Percentiles rank a stretch among this genome's conserved stretches.
These are phyloP conservation scores for Pestalotiopsis fici DNA, from an alignment of 2,329 filamentous ascomycete species.

Conservation along the genomic window DNA sequence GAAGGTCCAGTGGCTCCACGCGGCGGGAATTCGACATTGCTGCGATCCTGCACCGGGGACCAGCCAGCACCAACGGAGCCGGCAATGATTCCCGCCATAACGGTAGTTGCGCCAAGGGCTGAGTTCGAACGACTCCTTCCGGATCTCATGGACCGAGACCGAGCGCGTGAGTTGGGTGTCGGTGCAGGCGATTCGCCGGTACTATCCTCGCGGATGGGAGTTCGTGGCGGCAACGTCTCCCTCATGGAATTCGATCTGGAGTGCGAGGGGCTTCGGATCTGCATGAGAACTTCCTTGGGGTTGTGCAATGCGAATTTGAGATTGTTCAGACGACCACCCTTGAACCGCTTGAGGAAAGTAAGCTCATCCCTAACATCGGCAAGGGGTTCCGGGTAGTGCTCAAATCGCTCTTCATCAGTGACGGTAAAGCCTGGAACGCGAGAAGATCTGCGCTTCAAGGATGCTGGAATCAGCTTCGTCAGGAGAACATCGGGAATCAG, in stretches of 20 bases:
- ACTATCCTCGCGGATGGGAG: conserved; percentile 61
- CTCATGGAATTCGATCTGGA: conserved; percentile 65
- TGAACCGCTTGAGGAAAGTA: conserved; percentile 76
- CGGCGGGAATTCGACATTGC: conserved; percentile 31
- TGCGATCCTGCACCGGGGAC: conserved; percentile 68
- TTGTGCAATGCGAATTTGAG: conserved; percentile 78
- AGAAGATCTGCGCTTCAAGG: conserved; percentile 48
- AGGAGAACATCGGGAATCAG: conserved; percentile 76
- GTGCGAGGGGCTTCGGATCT: conserved; percentile 63
- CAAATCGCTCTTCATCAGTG: conserved; percentile 67
- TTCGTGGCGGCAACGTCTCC: conserved; percentile 48
- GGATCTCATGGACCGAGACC: conserved; percentile 68
- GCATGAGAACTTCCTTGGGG: conserved; percentile 69
- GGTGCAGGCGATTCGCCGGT: conserved; percentile 44
- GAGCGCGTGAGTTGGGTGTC: conserved; percentile 62
- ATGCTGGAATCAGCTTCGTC: conserved; percentile 51
- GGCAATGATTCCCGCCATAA: conserved; percentile 83
- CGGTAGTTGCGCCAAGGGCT: conserved; percentile 71
- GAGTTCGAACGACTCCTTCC: conserved; percentile 57
- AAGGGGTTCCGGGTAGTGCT: conserved; percentile 70
- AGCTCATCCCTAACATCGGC: conserved; percentile 79
- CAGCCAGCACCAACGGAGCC: conserved; percentile 76
- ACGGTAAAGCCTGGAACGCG: conserved; percentile 58
- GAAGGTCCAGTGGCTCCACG: conserved; percentile 23
- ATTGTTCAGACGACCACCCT: conserved; percentile 80